Evolutionary conservation across 2,329 filamentous ascomycete genomes (phyloP).

Genomic region (Trichoderma sp.): DNA sequence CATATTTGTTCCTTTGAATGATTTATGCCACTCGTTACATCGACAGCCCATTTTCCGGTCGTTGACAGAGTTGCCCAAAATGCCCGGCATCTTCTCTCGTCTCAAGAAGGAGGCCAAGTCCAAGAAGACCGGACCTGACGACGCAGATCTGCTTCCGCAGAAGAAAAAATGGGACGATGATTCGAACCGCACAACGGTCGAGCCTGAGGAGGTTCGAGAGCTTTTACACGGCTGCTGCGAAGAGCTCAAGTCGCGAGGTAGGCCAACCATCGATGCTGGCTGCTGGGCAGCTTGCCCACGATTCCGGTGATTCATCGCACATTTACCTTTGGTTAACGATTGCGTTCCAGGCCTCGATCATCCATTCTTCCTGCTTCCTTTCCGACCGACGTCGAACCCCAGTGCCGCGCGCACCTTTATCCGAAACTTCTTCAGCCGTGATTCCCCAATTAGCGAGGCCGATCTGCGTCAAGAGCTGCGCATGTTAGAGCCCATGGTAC

Average conservation of each 20-base stretch:
- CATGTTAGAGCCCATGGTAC: slow-evolving; percentile 89
- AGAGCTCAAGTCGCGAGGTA: slow-evolving; percentile 94
- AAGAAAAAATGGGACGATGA: slow-evolving; percentile 86
- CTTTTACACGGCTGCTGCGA: slow-evolving; percentile 79
- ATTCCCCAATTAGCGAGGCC: slow-evolving; percentile 64
- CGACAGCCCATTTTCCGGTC: neutral
- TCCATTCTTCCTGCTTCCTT: slow-evolving; percentile 90
- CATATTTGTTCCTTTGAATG: neutral
- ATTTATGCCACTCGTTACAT: neutral
- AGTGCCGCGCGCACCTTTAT: slow-evolving; percentile 90
- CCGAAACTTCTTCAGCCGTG: slow-evolving; percentile 81
- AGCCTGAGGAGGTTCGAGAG: slow-evolving; percentile 87
- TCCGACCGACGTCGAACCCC: slow-evolving; percentile 87
- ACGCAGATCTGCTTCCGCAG: slow-evolving; percentile 51
- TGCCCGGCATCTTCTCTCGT: slow-evolving; percentile 59
- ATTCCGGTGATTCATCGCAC: neutral
- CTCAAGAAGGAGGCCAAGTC: slow-evolving; percentile 69
- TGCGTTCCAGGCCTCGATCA: slow-evolving; percentile 68
- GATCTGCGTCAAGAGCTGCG: slow-evolving; percentile 79
- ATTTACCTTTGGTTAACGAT: neutral
- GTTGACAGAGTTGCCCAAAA: slow-evolving; percentile 31
- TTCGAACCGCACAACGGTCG: slow-evolving; percentile 77
- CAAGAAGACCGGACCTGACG: slow-evolving; percentile 64
- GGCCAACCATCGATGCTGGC: slow-evolving; percentile 26
- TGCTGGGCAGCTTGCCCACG: neutral